Base-by-base conservation (phyloP, 495 filamentous ascomycete species). In the Penicillium crystallinum region DNA sequence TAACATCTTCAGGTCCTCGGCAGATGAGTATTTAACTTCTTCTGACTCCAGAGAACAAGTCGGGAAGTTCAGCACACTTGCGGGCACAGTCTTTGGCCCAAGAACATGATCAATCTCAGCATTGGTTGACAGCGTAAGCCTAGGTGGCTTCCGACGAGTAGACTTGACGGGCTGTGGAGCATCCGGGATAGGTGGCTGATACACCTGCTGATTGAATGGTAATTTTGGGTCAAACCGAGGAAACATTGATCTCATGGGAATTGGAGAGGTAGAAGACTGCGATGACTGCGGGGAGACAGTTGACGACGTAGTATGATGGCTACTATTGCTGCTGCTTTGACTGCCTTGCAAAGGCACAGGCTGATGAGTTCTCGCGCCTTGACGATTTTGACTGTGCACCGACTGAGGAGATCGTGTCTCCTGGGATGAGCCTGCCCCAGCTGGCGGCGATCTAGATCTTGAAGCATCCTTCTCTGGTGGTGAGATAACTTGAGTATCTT, bases 141-240 rank as follows among this genome's bases (percentile, higher is more conserved):
- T 52, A 0, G 38, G 33, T 11, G 69, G 69, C 76, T 58, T 81
- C 67, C 21, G 57, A 31, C 21, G 57, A 31, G 61, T 23, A 21
- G 55, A 18, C 25, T 60, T 66, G 10, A 77, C 73, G 14, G 79
- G 34, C 14, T 15, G 46, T 18, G 35, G 74, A 63, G 76, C 49
- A 69, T 56, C 64, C 78, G 78, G 49, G 11, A 53, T 39, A 4
- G 79, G 82, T 10, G 85, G 84, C 48, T 77, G 82, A 61, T 90
- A 90, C 34, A 76, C 71, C 62, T 93, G 88, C 48, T 82, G 80
- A 51, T 78, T 76, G 21, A 89, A 75, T 8, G 86, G 79, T 8
- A 87, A 42, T n/a, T 79, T 78, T 9, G 83, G 82, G 64, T 95
- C 82, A 61, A 90, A 91, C n/a, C 75, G 80, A 12, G 90, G 90